phyloP scores from a whole-genome alignment of 2,329 filamentous ascomycete genomes.

The Trichoderma citrinoviride region DNA sequence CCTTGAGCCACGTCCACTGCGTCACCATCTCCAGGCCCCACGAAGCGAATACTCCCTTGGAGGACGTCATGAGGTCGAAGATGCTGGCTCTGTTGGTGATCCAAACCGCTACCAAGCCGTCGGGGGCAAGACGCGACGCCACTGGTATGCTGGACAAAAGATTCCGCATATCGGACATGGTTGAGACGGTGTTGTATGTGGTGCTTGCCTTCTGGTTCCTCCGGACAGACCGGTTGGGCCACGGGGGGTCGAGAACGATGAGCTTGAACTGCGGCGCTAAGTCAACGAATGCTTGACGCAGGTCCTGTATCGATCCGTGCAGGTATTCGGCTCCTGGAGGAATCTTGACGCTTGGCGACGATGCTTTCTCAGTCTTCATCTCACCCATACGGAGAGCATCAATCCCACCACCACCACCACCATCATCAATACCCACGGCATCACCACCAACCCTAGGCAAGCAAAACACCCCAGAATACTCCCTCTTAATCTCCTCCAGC shows the following conservation, averaged over 20 bases:
- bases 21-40: slow-evolving; percentile 66
- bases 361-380: too few species aligned
- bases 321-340: slow-evolving; percentile 47
- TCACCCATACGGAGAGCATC: not conserved
- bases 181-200: slow-evolving; percentile 46
- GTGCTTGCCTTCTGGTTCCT: slow-evolving; percentile 52
- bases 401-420: not conserved
- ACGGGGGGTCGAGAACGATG: slow-evolving; percentile 73
- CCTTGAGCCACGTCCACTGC: slow-evolving; percentile 80
- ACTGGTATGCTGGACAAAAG: slow-evolving; percentile 59
- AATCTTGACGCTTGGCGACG: slow-evolving; percentile 28
- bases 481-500: slow-evolving; percentile 37
- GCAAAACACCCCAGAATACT: slow-evolving; percentile 46
- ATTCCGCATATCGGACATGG: slow-evolving; percentile 45
- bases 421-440: slow-evolving; percentile 4
- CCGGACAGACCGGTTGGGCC: slow-evolving; percentile 74
- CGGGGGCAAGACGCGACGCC: slow-evolving; percentile 48
- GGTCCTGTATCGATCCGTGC: slow-evolving; percentile 47
- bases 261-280: slow-evolving; percentile 59
- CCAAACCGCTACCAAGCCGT: slow-evolving; percentile 69
- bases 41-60: slow-evolving; percentile 57
- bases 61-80: slow-evolving; percentile 51
- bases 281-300: slow-evolving; percentile 41
- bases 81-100: slow-evolving; percentile 69
- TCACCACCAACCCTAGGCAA: slow-evolving; percentile 40